These are phyloP conservation scores for Stylonectria norvegica DNA, from an alignment of 2,329 filamentous ascomycete genomes.

Conservation along the genomic window DNA sequence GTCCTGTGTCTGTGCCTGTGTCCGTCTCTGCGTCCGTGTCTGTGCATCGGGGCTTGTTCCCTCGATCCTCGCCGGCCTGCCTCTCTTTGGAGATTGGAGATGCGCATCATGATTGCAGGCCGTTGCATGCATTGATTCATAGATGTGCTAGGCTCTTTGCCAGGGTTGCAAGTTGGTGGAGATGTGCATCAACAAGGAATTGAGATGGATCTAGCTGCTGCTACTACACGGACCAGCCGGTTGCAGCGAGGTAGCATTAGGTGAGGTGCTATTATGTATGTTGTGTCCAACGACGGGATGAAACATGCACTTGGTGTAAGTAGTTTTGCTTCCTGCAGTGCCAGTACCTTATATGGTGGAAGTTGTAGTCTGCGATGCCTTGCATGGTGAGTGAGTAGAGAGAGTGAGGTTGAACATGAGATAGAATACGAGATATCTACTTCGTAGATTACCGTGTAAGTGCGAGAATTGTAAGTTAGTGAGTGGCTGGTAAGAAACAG, in stretches of 20 bases:
- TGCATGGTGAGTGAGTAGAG: background rate
- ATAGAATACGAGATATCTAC: too few relatives aligned
- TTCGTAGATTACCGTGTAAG: background rate
- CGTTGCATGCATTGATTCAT: conserved; percentile 14
- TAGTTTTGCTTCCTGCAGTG: too few relatives aligned
- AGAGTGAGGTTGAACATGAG: too few relatives aligned
- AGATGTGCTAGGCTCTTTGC: background rate
- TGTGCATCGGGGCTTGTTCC: background rate
- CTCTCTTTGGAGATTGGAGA: conserved; percentile 8
- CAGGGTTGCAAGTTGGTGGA: background rate
- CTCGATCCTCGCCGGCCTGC: conserved; percentile 3
- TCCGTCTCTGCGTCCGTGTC: background rate
- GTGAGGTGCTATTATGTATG: background rate
- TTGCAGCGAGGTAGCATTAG: background rate
- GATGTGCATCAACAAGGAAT: conserved; percentile 3
- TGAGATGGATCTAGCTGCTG: background rate
- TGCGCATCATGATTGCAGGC: conserved; percentile 24
- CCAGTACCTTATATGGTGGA: too few relatives aligned
- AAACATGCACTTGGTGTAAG: background rate
- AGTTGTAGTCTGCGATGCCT: background rate
- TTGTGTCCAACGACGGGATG: too few relatives aligned
- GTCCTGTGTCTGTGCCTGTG: background rate
- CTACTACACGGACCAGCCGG: background rate
- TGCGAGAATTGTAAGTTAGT: background rate
- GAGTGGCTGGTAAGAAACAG: conserved; percentile 5